Evolutionary conservation across 2,329 filamentous ascomycete species (phyloP), one percentile per base, ranked within the genome.

Genomic region (Fusarium sp.): DNA sequence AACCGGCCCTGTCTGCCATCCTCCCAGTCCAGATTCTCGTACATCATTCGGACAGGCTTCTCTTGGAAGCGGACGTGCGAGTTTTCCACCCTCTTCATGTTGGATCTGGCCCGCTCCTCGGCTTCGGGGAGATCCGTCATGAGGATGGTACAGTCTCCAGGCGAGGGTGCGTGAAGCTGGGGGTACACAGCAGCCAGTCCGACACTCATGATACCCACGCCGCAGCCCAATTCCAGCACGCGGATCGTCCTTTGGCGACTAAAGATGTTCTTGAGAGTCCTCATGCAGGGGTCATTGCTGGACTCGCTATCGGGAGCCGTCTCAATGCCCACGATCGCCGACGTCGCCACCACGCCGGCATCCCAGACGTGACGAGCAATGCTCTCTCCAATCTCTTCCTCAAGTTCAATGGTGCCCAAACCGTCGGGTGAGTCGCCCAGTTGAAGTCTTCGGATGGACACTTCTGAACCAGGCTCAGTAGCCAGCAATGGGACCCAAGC

Each of bases 361-460:
- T 91, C 89, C 89, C 89, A 91, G 7, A 91, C 83, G 69, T 91
- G 89, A 4, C 89, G 85, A 1, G 89, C 88, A 64, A 91, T 90
- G 76, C 88, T 90, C 80, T 91, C 88, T 16, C 88, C 89, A 11
- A 91, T 85, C 62, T 90, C 88, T 69, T 91, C 89, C 63, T 88
- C 86, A 6, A 90, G 80, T 31, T 85, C 82, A 9, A 89, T 69
- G 11, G 72, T 74, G 1, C 79, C 74, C 3, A 79, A 54, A 18
- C 72, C 71, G 10, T 76, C 76, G 2, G 72, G 33, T 1, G 69
- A 69, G 1, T 76, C 77, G 7, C 75, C 79, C 37, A 83, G 58
- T 9, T 76, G 71, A 0, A 85, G 64, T 24, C 79, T 79, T 18
- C 82, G 78, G 41, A 79, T 80, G 9, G 76, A 78, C 3, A 81